Evolutionary conservation across 352 stramenopile genomes (phyloP), one percentile per base, ranked within the genome.

Genomic region (Salisapilia sapeloensis): DNA sequence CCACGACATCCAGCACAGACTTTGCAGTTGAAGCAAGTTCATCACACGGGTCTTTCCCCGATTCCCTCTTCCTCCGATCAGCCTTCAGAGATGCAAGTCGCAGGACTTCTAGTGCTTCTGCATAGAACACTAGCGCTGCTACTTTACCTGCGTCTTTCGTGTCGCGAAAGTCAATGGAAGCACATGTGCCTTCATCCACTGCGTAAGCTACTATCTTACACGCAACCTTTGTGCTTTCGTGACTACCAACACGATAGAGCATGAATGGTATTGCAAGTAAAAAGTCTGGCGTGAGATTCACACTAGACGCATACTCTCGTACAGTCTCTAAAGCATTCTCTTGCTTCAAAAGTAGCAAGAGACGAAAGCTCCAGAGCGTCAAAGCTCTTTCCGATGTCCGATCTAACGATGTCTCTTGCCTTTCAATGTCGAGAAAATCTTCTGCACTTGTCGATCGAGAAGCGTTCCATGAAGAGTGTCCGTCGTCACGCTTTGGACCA

Each of bases 281-380:
- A 39, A 65, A 85, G 49, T 87, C 72, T 2, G 65, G 65, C 1
- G 59, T 50, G 40, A 85, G 75, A 4, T 60, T 42, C 24, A 81
- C 29, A 15, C 54, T 39, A 2, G 45, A 24, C 0, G 52, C 53
- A 22, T 69, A 52, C 9, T 59, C 62, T 21, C 60, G 54, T 18
- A 87, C 50, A 2, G 52, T 43, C 24, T 76, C 66, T 14, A 83
- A 29, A 7, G 69, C 72, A 16, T 50, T 75, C 16, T 83, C 69
- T 38, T 80, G 81, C 45, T 87, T 87, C 17, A 87, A 44, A 4
- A 84, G 42, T 20, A 87, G 45, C 14, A 87, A 53, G 14, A 84
- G 25, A 7, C 72, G 72, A 19, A 87, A 62, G 26, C 53, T 79
- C 72, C 69, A 87, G 11, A 87, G 42, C n/a, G n/a, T n/a, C n/a